phyloP scores from a whole-genome alignment of 2,329 filamentous ascomycete species.

The Sclerotinia minor region DNA sequence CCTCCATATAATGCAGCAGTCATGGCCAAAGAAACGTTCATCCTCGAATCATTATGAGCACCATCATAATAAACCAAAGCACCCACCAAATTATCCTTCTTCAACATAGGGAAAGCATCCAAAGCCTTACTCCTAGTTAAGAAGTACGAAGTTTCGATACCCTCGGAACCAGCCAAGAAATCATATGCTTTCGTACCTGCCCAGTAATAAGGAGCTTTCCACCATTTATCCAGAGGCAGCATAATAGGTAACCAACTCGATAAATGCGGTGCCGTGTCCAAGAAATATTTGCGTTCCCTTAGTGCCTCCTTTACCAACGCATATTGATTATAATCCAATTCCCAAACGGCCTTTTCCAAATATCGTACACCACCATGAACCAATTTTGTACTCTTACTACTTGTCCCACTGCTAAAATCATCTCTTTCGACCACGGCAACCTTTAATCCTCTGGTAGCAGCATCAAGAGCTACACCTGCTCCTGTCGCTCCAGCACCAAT shows the following conservation, averaged over 20 bases:
- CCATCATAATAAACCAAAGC: conserved; percentile 90
- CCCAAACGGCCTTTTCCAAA: conserved; percentile 74
- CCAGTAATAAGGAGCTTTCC: conserved; percentile 77
- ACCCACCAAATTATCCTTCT: conserved; percentile 74
- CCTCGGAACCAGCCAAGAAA: conserved; percentile 79
- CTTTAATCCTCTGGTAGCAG: conserved; percentile 68
- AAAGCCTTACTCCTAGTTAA: conserved; percentile 82
- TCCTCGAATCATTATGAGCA: conserved; percentile 87
- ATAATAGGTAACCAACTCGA: conserved; percentile 75
- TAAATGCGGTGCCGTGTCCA: conserved; percentile 72
- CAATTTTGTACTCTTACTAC: conserved; percentile 74
- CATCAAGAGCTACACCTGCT: conserved; percentile 70
- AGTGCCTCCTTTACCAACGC: conserved; percentile 70
- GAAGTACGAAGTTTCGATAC: conserved; percentile 88
- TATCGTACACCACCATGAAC: conserved; percentile 77
- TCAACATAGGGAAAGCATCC: conserved; percentile 86
- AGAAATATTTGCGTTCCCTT: conserved; percentile 72
- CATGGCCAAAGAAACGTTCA: conserved; percentile 88
- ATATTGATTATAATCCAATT: conserved; percentile 73
- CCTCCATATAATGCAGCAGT: conserved; percentile 84
- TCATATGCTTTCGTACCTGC: conserved; percentile 80
- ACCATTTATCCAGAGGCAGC: conserved; percentile 73
- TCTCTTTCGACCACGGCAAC: conserved; percentile 72
- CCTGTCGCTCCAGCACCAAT: conserved; percentile 73
- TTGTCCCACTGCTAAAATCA: conserved; percentile 72